phyloP scores from a whole-genome alignment of 257 asterid species.

The Dorcoceras hygrometricum region DNA sequence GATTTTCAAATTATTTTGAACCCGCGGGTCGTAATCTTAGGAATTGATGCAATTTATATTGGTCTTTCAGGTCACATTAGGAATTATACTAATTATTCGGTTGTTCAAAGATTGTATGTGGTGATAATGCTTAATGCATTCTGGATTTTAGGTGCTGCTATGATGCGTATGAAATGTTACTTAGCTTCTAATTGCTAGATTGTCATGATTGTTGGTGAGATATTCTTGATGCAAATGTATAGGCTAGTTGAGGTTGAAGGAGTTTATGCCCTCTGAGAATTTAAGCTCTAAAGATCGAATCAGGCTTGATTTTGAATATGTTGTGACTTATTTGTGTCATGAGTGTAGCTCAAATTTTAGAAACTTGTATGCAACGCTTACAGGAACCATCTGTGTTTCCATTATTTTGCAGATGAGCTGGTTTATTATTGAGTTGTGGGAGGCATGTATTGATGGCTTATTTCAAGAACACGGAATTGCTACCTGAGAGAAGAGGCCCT shows the following conservation, averaged over 20 bases:
- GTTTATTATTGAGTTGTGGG: slow-evolving; percentile 29
- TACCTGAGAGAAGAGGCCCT: slow-evolving; percentile 48
- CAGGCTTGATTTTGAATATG: background rate
- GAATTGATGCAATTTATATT: background rate
- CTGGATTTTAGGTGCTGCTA: slow-evolving; percentile 19
- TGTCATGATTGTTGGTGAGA: background rate
- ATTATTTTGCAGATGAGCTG: slow-evolving; percentile 45
- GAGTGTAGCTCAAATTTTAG: background rate
- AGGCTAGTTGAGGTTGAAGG: slow-evolving; percentile 1
- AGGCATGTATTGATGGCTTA: slow-evolving; percentile 49
- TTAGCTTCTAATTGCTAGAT: slow-evolving; percentile 28
- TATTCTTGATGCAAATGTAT: too few species aligned
- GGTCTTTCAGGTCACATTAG: background rate
- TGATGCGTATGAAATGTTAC: slow-evolving; percentile 10
- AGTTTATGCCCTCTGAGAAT: background rate
- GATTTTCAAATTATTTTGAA: slow-evolving; percentile 1
- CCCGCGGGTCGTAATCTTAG: background rate
- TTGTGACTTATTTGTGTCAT: background rate
- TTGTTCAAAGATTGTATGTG: slow-evolving; percentile 11
- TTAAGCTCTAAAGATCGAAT: background rate
- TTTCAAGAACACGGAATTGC: slow-evolving; percentile 37
- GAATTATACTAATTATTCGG: slow-evolving; percentile 1
- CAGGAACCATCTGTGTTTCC: slow-evolving; percentile 5
- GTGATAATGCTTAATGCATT: slow-evolving; percentile 12
- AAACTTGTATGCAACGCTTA: background rate